Evolutionary conservation across 2,329 filamentous ascomycete genomes (phyloP).

Genomic region (Cercospora citrullina): DNA sequence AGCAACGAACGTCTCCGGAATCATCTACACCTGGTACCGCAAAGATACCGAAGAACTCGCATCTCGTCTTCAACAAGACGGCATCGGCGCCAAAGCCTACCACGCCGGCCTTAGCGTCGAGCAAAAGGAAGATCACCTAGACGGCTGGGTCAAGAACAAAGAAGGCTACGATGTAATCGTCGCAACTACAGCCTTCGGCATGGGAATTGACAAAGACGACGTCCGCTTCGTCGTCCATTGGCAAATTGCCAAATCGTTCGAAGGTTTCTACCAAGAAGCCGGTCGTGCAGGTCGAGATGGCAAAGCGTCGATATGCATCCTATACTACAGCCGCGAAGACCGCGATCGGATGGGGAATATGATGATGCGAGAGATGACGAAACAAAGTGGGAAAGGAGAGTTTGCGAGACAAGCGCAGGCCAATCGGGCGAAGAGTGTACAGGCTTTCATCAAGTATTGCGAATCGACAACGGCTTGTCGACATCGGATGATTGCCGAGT

Average conservation of each 20-base stretch:
- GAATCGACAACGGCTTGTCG: constrained; percentile 73
- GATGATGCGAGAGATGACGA: constrained; percentile 48
- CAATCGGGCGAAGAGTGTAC: constrained; percentile 47
- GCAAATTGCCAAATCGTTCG: constrained; percentile 90
- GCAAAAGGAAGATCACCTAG: constrained; percentile 69
- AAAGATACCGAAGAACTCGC: constrained; percentile 74
- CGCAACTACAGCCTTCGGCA: constrained; percentile 92
- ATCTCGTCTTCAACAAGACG: constrained; percentile 63
- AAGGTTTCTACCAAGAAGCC: constrained; percentile 94
- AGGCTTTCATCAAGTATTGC: constrained; percentile 73
- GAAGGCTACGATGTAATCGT: constrained; percentile 87
- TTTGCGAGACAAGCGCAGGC: constrained; percentile 41
- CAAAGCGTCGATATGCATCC: constrained; percentile 79
- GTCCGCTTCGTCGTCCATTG: constrained; percentile 95
- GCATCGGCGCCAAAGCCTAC: constrained; percentile 72
- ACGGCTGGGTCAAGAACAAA: constrained; percentile 70
- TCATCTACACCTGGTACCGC: constrained; percentile 76
- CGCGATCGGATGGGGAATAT: constrained; percentile 68
- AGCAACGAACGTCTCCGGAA: constrained; percentile 67
- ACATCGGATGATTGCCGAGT: constrained; percentile 71
- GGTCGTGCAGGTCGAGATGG: constrained; percentile 88
- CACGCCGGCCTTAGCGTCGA: constrained; percentile 67
- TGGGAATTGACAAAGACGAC: constrained; percentile 96
- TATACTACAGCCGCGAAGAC: constrained; percentile 90
- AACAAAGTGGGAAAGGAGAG: constrained; percentile 34